Evolutionary conservation across 495 filamentous ascomycete genomes (phyloP), one percentile per base, ranked within the genome.

Genomic region (Aspergillus sclerotioniger): DNA sequence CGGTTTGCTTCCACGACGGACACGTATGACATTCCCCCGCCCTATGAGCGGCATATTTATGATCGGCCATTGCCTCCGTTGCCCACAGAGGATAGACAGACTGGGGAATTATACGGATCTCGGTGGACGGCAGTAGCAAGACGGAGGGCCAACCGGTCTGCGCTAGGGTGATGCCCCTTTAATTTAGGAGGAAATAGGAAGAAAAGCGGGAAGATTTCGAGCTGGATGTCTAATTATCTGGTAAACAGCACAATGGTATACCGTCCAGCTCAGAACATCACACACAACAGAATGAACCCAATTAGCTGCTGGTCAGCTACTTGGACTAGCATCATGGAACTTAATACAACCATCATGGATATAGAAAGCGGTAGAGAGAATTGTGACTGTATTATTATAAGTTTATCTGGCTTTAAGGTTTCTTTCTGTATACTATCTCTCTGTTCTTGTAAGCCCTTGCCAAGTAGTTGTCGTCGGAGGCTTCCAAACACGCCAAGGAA

Each of bases 41-140:
- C 63, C 8, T 65, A 65, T 49, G 63, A 62, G 35, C 43, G 51
- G 12, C 62, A 64, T 52, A 51, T 64, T 20, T 60, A 57, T 21
- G 62, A 67, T 39, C 59, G 43, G 20, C 58, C 58, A 10, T n/a
- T 62, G 15, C 35, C 46, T 21, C 53, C 58, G 12, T 3, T 32
- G 15, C 28, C 47, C 1, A 28, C 31, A 8, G 46, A 49, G 47
- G 15, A 32, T 16, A 25, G 13, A 25, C 13, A 16, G 47, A 50
- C 4, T 9, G 37, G 37, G 29, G 41, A 17, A 12, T 16, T 45
- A 31, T 13, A 31, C n/a, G 54, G 35, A 8, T 67, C 64, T 2
- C 25, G 61, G 28, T 67, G 64, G 64, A 49, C 56, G n/a, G 63
- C 59, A 10, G 41, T 66, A 29, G 63, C 59, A 13, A 56, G 60